Base-by-base conservation (phyloP, 2,329 filamentous ascomycete species). In the Verticillium longisporum region DNA sequence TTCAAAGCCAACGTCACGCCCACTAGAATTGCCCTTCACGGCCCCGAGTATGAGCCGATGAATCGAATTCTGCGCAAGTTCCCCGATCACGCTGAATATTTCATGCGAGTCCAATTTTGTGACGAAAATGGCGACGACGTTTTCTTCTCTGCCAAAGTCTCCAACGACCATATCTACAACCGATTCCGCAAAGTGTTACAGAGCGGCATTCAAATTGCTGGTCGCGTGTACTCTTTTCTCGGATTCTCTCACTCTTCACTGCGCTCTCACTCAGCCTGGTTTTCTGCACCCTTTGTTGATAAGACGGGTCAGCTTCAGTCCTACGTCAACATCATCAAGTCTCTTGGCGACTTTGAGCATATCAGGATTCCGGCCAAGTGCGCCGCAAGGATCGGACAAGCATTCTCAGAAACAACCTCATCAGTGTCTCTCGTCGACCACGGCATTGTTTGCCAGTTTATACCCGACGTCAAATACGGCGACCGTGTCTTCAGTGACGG, bases 171-270 rank as follows among this genome's bases (percentile, higher is more conserved):
- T 0, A 78, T 92, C 9, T 83, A 85, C 63, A 66, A 70, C 0
- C 83, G 87, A 0, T 93, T 92, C 71, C 82, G 83, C 59, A 64
- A 69, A 0, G 74, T 91, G 0, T 77, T 95, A 9, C 71, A 75
- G 2, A 68, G 78, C 0, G 87, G 86, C 0, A 83, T 96, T 33
- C 68, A 74, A 1, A 83, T 94, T 59, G 89, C 83, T 2, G 89
- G 86, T 0, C 78, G 86, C 13, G 69, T 72, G 1, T 92, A 86
- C 67, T 73, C 74, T 0, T 94, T 93, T 67, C 77, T 94, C 0
- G 90, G 90, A 0, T 94, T 92, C 71, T 92, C 89, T 0, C 88
- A 93, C 71, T 94, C 90, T 0, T 92, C 90, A 0, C 78, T 94
- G 4, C 81, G 90, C 13, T 80, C 85, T 0, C 89, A 91, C 62